A percentile compares a stretch with the other conserved stretches of the same genome.
Evolutionary conservation across 2,329 filamentous ascomycete genomes (phyloP).

Genomic region (Ambrosiella beaveri): DNA sequence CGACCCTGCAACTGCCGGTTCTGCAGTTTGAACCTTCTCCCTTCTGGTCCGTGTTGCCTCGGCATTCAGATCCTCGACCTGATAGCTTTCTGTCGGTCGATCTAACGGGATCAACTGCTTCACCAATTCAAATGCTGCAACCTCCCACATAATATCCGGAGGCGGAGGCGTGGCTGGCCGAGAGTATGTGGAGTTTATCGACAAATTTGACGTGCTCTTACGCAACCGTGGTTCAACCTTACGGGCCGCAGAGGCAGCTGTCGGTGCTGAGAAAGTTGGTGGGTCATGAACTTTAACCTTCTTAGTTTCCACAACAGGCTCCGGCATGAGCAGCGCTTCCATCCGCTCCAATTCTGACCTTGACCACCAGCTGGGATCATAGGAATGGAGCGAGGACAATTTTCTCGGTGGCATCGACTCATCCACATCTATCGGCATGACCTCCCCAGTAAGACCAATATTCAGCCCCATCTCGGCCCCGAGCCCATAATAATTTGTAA

Average conservation of each 20-base stretch:
- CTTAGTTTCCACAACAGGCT: constrained; percentile 28
- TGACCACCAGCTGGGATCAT: constrained; percentile 60
- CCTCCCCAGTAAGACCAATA: constrained; percentile 20
- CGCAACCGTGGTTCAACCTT: constrained; percentile 52
- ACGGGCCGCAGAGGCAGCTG: constrained; percentile 72
- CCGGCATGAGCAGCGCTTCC: constrained; percentile 40
- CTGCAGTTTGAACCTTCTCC: constrained; percentile 39
- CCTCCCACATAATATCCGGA: constrained; percentile 71
- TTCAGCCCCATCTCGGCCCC: constrained; percentile 41
- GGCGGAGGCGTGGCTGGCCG: constrained; percentile 47
- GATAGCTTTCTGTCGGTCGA: constrained; percentile 60
- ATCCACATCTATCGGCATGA: not conserved
- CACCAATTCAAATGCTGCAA: constrained; percentile 67
- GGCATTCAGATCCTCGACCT: constrained; percentile 58
- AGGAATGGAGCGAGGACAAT: constrained; percentile 23
- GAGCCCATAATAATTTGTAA: constrained; percentile 23
- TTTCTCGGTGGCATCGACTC: constrained; percentile 10
- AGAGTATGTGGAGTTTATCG: constrained; percentile 22
- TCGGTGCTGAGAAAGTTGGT: constrained; percentile 72
- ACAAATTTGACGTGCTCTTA: constrained; percentile 36
- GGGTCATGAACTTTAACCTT: constrained; percentile 36
- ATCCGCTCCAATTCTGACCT: constrained; percentile 47
- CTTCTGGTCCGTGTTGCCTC: constrained; percentile 45
- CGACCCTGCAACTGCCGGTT: constrained; percentile 19
- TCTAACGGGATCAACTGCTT: constrained; percentile 64